Percentiles rank a stretch among this genome's conserved stretches.
Evolutionary conservation across 2,329 filamentous ascomycete species (phyloP).

Genomic region (Plectosphaerella plurivora): DNA sequence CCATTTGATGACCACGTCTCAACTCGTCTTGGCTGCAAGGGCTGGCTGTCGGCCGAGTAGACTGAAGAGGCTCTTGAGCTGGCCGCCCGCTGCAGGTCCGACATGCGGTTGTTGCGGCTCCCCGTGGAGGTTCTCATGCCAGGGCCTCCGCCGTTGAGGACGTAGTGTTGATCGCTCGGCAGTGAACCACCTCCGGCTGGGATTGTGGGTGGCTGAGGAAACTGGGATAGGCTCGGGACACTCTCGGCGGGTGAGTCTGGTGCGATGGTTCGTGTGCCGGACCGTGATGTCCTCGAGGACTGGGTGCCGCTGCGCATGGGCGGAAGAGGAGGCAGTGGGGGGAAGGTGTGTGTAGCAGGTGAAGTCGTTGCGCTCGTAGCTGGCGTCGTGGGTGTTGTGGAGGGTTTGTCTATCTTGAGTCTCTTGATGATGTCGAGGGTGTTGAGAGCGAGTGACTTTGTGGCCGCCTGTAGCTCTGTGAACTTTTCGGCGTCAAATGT

Average conservation of each 20-base stretch:
- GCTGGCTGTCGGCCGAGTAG: neutral
- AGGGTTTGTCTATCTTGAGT: conserved; percentile 4
- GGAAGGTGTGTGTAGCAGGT: conserved; percentile 3
- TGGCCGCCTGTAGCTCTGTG: conserved; percentile 38
- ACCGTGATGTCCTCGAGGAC: neutral
- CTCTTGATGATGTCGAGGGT: conserved; percentile 30
- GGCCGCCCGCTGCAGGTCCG: neutral
- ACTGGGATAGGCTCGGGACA: neutral
- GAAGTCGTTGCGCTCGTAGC: neutral
- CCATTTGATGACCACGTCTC: neutral
- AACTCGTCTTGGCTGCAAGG: neutral
- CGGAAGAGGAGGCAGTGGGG: conserved; percentile 6
- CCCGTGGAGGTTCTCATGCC: neutral
- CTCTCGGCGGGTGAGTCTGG: neutral
- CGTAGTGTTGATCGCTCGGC: neutral
- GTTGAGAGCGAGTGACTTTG: conserved; percentile 33
- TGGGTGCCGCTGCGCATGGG: neutral
- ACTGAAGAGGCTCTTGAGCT: neutral
- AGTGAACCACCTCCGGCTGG: no score
- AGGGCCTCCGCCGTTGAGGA: neutral
- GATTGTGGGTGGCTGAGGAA: neutral
- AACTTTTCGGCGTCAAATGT: conserved; percentile 46
- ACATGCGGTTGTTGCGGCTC: neutral
- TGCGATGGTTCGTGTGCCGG: neutral
- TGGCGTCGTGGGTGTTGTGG: neutral